phyloP scores from a whole-genome alignment of 352 stramenopile genomes.

The Phytophthora constricta region DNA sequence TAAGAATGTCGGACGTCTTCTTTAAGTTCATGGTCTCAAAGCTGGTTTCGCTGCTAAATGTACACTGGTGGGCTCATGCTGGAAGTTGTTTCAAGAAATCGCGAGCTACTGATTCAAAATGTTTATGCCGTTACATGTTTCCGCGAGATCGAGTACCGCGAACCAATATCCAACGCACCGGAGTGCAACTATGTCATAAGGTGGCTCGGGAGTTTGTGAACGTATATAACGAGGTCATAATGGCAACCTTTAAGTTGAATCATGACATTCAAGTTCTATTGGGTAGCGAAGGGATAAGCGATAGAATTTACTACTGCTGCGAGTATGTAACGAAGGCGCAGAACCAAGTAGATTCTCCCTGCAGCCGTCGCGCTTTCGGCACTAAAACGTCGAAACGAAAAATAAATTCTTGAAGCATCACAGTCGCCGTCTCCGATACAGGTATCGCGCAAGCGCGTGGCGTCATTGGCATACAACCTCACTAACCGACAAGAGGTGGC shows the following conservation, averaged over 20 bases:
- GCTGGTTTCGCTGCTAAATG: not conserved
- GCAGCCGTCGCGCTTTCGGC: not conserved
- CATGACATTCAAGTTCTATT: constrained; percentile 22
- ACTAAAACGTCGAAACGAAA: not conserved
- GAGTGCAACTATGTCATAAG: not conserved
- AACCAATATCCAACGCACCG: not conserved
- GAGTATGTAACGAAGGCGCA: constrained; percentile 18
- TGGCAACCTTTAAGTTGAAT: constrained; percentile 27
- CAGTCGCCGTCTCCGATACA: too few relatives aligned
- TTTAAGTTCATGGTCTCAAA: not conserved
- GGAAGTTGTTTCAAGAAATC: not conserved
- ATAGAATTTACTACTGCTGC: constrained; percentile 18
- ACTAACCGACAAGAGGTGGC: constrained; percentile 6
- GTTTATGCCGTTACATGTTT: not conserved
- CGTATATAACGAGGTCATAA: constrained; percentile 11
- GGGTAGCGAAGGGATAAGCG: constrained; percentile 1
- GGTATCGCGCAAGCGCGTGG: constrained; percentile 7
- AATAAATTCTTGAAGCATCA: not conserved
- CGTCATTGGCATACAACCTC: not conserved
- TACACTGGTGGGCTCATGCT: constrained; percentile 1
- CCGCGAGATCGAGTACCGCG: not conserved
- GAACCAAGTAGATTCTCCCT: constrained; percentile 4
- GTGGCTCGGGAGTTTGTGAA: constrained; percentile 14
- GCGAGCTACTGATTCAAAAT: not conserved
- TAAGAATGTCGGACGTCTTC: not conserved